Percentiles rank a stretch among this genome's conserved stretches.
These are phyloP conservation scores for Leishmania braziliensis DNA, from an alignment of 208 protist genomes.

Conservation along the genomic window DNA sequence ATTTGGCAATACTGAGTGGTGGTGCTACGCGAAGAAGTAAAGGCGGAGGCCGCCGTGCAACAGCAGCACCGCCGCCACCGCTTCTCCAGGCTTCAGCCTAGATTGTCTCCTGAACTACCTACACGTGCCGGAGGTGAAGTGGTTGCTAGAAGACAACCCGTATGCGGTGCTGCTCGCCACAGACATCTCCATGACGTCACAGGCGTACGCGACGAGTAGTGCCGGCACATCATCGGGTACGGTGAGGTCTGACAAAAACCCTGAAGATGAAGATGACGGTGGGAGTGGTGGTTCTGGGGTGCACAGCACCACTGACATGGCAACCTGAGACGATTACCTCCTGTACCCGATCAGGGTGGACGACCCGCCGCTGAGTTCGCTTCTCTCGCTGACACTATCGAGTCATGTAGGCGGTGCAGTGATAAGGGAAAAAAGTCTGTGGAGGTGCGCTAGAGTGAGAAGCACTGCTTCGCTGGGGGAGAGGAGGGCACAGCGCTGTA, in stretches of 20 bases:
- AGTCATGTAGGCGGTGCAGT: conserved; percentile 5
- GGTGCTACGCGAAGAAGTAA: conserved; percentile 22
- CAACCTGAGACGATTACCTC: conserved; percentile 13
- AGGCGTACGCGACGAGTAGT: not conserved
- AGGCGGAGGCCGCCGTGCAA: conserved; percentile 20
- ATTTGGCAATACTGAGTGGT: conserved; percentile 8
- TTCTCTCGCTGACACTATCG: conserved; percentile 10
- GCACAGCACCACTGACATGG: conserved; percentile 15
- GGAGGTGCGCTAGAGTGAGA: not conserved
- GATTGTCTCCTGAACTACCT: conserved; percentile 17
- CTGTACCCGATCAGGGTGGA: not conserved
- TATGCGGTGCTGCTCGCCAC: conserved; percentile 12
- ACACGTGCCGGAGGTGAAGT: conserved; percentile 19
- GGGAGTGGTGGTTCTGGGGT: not conserved
- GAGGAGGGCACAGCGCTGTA: not conserved
- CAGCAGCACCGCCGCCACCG: conserved; percentile 6
- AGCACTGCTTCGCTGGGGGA: not conserved
- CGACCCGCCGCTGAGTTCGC: conserved; percentile 12
- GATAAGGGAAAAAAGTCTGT: not conserved
- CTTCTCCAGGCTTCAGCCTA: not conserved
- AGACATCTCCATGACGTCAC: conserved; percentile 20
- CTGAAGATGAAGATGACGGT: not conserved
- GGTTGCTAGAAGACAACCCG: conserved; percentile 18
- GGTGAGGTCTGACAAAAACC: not conserved
- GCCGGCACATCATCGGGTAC: not conserved